Base-by-base conservation (phyloP, 768 basidiomycete genomes). In the Mycena vulgaris region DNA sequence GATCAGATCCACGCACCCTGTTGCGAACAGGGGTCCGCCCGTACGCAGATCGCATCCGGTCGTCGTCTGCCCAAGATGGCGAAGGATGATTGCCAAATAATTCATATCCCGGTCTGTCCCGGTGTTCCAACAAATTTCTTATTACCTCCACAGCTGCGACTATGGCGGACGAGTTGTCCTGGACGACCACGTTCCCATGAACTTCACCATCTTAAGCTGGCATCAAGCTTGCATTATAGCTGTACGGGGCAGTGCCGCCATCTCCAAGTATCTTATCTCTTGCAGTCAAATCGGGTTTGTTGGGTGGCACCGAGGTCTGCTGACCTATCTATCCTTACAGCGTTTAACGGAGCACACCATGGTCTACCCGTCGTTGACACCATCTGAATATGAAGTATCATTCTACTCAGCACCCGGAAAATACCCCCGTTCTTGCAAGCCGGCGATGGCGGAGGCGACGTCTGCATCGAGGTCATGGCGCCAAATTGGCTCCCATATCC, bases 401-500 rank as follows among this genome's bases (percentile, higher is more conserved):
- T 27, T 33, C 2, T 7, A 17, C 48, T 51, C 23, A n/a, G 42
- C 58, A 55, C 23, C 51, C 40, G 60, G 45, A 40, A 58, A 51
- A 19, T 42, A 17, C 3, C 57, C 62, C 11, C 47, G 51, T 25
- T 65, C 25, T 59, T 75, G 67, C 47, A 75, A 80, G 51, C 28
- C 60, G 10, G 65, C 69, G 33, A 81, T 57, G 1, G 84, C 83
- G 6, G 61, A 66, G 16, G 77, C 71, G 2, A 89, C 74, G 67
- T 89, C 86, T 61, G 74, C 75, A 27, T 79, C 77, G 35, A 87
- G 74, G 58, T 89, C 84, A 74, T 89, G 81, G 45, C 83, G 78
- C 87, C 86, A 90, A 17, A 90, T 82, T 14, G 83, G 81, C 40
- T 81, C 82, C 86, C 84, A 89, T 33, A 83, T 81, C 16, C 79